Percentiles rank a stretch among this genome's conserved stretches.
Conservation (phyloP, 2,329 filamentous ascomycete species). For the Botrytis fragariae region DNA sequence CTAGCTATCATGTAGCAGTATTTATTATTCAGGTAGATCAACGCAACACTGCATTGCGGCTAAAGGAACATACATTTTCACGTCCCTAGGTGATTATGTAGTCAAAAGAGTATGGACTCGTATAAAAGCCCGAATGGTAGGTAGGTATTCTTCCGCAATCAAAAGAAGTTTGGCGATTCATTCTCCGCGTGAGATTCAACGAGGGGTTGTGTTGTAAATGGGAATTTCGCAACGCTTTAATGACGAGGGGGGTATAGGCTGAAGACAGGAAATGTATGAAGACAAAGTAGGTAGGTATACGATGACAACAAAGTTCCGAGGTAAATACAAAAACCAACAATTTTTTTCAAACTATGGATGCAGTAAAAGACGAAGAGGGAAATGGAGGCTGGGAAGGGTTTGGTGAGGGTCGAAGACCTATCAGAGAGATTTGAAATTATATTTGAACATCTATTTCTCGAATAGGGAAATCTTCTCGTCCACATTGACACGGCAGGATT, state of each 20-base stretch:
- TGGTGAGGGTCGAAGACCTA: constrained; percentile 4
- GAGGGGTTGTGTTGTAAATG: not conserved
- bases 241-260: not conserved
- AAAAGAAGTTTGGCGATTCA: not conserved
- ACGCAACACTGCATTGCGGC: not conserved
- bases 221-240: not conserved
- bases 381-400: not conserved
- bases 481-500: not conserved
- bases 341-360: not conserved
- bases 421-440: not conserved
- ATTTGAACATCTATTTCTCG: not conserved
- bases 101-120: not conserved
- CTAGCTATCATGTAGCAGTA: not conserved
- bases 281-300: not conserved
- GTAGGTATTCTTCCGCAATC: not conserved
- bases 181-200: not conserved
- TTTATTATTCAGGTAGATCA: not conserved
- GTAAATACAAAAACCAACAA: not conserved
- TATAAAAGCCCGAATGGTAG: not conserved
- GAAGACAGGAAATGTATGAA: not conserved
- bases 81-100: not conserved
- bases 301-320: not conserved
- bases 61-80: not conserved
- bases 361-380: constrained; percentile 13
- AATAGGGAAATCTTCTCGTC: not conserved